Evolutionary conservation across 2,329 filamentous ascomycete genomes (phyloP), one percentile per base, ranked within the genome.

Genomic region (Hypoxylon sp.): DNA sequence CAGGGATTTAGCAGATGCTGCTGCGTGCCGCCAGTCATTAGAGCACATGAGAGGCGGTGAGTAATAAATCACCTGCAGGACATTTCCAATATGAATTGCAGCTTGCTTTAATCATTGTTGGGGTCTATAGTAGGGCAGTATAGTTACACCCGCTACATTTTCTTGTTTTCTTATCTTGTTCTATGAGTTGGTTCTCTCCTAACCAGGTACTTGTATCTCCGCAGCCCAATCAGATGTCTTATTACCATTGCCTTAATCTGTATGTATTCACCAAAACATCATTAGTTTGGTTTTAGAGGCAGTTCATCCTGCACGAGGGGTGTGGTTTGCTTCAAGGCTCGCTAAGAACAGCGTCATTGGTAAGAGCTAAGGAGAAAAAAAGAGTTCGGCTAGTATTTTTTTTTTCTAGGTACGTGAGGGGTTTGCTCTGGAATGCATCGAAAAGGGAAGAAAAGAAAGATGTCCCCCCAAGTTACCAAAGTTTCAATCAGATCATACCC

Each of bases 1-100:
- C 42, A 71, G 52, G 60, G 67, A 68, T 71, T 74, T 75, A 71
- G 74, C 66, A 70, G 69, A 70, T 72, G 70, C 60, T 68, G 63
- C 61, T 68, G 73, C 65, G 65, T 68, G 69, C 67, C 72, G 67
- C 69, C 65, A 70, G 68, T 70, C 68, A 71, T 63, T 67, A 44
- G 60, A 62, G 62, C 60, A 67, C 63, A 69, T 59, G 69, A 71
- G 72, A 62, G 73, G 75, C 75, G 75, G 75, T 76, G 75, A 76
- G 72, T 71, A 71, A 73, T 70, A 66, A 72, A 73, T 73, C 64
- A 51, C 65, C 63, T 69, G 66, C 71, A 73, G 63, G 46, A 51
- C 42, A 61, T 58, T 66, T 31, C 29, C 29, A 31, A 31, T 42
- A 60, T 66, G 63, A 61, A 71, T 67, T 69, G 42, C 65, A 65